These are phyloP conservation scores for Lichtheimia ornata DNA, from an alignment of 371 early-diverging fungal genomes.

Conservation along the genomic window DNA sequence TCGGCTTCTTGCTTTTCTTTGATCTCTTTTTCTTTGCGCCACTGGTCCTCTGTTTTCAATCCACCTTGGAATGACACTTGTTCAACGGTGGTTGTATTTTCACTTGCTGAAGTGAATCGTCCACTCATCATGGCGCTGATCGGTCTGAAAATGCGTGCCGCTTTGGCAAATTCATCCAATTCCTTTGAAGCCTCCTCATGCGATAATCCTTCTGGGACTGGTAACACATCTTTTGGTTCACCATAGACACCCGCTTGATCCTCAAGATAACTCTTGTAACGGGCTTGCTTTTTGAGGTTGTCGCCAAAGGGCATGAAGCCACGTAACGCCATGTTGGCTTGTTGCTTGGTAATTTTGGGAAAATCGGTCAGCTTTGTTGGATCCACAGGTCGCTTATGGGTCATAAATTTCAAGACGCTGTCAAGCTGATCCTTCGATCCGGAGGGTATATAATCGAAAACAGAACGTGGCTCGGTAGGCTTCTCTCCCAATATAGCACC, in stretches of 20 bases:
- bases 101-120: constrained; percentile 70
- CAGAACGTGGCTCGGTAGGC: constrained; percentile 69
- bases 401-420: constrained; percentile 42
- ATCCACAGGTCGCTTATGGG: constrained; percentile 26
- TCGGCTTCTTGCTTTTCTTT: constrained; percentile 22
- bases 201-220: constrained; percentile 53
- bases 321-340: constrained; percentile 72
- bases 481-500: constrained; percentile 73
- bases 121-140: constrained; percentile 77
- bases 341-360: constrained; percentile 61
- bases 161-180: constrained; percentile 77
- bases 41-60: constrained; percentile 47
- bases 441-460: constrained; percentile 73
- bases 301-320: constrained; percentile 89
- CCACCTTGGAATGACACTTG: constrained; percentile 52
- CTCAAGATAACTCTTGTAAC: constrained; percentile 76
- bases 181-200: constrained; percentile 67
- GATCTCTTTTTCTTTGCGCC: constrained; percentile 41
- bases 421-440: constrained; percentile 71
- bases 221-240: constrained; percentile 26
- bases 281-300: constrained; percentile 72
- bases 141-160: constrained; percentile 82
- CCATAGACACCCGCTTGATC: constrained; percentile 60
- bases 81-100: constrained; percentile 22
- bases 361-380: constrained; percentile 41